Conservation (phyloP, 2,329 filamentous ascomycete genomes). For the Lecanoromycetidae sp. region DNA sequence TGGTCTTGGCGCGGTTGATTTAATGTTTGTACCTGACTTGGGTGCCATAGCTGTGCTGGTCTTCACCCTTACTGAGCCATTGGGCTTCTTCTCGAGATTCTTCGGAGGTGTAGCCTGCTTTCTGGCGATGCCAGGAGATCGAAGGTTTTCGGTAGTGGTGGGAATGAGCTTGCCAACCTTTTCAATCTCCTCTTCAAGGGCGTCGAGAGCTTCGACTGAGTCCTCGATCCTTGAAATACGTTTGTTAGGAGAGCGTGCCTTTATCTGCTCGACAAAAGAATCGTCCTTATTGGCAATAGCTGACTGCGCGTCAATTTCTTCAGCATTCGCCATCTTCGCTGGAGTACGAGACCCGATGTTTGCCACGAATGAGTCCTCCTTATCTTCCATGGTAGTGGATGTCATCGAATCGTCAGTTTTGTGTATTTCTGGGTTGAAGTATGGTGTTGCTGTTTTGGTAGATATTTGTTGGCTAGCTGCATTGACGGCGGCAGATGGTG, state of each 20-base stretch:
- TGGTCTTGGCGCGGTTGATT: not conserved
- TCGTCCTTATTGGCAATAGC: slow-evolving; percentile 10
- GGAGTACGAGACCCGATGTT: slow-evolving; percentile 23
- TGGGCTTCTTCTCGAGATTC: slow-evolving; percentile 5
- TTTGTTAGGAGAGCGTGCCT: slow-evolving; percentile 17
- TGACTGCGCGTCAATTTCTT: not conserved
- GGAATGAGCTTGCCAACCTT: slow-evolving; percentile 32
- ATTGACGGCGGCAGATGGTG: slow-evolving; percentile 2
- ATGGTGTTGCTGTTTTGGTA: slow-evolving; percentile 18
- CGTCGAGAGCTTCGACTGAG: slow-evolving; percentile 40
- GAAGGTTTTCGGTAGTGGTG: slow-evolving; percentile 19
- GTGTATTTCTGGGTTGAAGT: slow-evolving; percentile 22
- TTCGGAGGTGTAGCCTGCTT: slow-evolving; percentile 10
- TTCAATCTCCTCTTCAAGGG: slow-evolving; percentile 40
- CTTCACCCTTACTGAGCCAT: not conserved
- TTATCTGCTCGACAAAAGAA: slow-evolving; percentile 18
- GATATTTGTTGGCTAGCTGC: slow-evolving; percentile 1
- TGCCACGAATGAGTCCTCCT: slow-evolving; percentile 23
- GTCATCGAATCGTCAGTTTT: slow-evolving; percentile 3
- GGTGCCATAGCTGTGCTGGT: not conserved
- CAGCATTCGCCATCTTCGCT: slow-evolving; percentile 15
- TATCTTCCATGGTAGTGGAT: not conserved
- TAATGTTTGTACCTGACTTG: not conserved
- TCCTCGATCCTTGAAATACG: slow-evolving; percentile 27
- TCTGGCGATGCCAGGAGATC: slow-evolving; percentile 18